Conservation (phyloP, 768 basidiomycete species). For the Tricholoma furcatifolium region DNA sequence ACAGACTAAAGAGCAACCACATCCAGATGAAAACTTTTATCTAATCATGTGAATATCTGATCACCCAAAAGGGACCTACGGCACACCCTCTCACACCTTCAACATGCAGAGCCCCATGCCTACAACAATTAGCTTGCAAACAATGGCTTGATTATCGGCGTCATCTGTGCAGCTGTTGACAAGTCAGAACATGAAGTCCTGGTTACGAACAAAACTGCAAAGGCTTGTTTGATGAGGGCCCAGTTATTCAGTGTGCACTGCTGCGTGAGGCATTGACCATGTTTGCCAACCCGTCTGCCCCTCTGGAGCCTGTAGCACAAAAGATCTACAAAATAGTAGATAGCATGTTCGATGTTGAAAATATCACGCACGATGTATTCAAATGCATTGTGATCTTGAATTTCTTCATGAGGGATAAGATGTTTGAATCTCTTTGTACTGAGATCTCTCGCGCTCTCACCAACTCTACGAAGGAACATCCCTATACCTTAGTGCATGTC, state of each 20-base stretch:
- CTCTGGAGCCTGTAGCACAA: neutral
- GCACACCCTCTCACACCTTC: neutral
- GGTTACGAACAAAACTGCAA: neutral
- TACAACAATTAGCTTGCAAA: neutral
- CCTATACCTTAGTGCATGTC: neutral
- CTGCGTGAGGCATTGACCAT: neutral
- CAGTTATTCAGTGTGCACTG: too few species aligned
- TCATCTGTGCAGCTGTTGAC: neutral
- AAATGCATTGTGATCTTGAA: neutral
- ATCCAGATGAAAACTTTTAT: too few species aligned
- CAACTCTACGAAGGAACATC: neutral
- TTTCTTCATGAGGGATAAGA: neutral
- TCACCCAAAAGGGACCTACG: too few species aligned
- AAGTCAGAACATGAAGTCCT: neutral
- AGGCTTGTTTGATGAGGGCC: neutral
- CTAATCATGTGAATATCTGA: too few species aligned
- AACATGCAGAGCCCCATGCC: neutral
- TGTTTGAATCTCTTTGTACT: neutral
- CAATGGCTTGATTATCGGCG: neutral
- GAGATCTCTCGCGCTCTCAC: neutral
- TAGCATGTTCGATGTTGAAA: neutral
- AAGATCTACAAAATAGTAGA: neutral
- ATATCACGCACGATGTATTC: neutral
- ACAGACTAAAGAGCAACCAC: too few species aligned
- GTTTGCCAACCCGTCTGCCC: neutral